These are phyloP conservation scores for Euphorbia corollata DNA, from an alignment of 441 rosid species.

Conservation along the genomic window DNA sequence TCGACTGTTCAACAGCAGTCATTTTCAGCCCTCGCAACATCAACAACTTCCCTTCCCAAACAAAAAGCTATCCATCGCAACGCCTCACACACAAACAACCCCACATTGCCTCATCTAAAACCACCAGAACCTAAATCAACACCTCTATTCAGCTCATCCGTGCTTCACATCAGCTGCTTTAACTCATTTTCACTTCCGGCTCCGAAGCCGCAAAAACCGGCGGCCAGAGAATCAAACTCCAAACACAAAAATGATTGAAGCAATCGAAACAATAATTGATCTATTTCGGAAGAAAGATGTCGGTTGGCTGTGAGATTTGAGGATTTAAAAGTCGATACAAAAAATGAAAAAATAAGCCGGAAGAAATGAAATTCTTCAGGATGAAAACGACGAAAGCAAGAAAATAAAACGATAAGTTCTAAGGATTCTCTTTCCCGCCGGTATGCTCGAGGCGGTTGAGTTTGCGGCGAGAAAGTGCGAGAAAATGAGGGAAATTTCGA, in stretches of 20 bases:
- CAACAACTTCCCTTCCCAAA: slow-evolving; percentile 12
- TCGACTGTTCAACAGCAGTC: slow-evolving; percentile 39
- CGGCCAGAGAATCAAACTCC: background rate
- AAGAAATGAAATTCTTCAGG: background rate
- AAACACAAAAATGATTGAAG: background rate
- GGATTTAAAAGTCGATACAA: background rate
- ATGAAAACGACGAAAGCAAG: slow-evolving; percentile 26
- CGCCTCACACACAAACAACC: slow-evolving; percentile 7
- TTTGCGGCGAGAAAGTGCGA: slow-evolving; percentile 22
- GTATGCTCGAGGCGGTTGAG: slow-evolving; percentile 20
- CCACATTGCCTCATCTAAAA: slow-evolving; percentile 11
- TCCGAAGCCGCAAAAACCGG: background rate
- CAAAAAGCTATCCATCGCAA: slow-evolving; percentile 18
- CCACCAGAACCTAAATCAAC: slow-evolving; percentile 16
- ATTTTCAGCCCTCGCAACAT: slow-evolving; percentile 28
- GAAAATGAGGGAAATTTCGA: slow-evolving; percentile 11
- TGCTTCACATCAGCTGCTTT: background rate
- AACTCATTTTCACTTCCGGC: background rate
- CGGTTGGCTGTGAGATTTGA: slow-evolving; percentile 2
- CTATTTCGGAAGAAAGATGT: background rate
- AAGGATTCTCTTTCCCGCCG: slow-evolving; percentile 20
- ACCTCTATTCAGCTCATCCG: slow-evolving; percentile 3
- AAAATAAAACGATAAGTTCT: slow-evolving; percentile 11
- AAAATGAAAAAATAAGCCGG: background rate
- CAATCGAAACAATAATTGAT: slow-evolving; percentile 4